Evolutionary conservation across 164 flowering plant genomes (phyloP), one percentile per base, ranked within the genome.

Genomic region (Litsea cubeba): DNA sequence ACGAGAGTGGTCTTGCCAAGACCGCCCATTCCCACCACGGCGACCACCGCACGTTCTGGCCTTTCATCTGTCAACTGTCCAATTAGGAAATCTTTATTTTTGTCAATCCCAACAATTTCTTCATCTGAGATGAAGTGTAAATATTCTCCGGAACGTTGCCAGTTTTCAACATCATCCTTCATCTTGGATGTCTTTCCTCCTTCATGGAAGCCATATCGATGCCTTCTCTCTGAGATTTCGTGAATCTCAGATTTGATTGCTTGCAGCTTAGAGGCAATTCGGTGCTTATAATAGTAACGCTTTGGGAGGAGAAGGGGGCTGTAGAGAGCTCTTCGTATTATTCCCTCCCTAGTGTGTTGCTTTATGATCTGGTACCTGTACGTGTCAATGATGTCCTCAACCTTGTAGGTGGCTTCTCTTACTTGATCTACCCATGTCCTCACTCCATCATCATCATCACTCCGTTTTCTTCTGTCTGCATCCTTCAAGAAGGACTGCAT

Each of bases 91-190:
- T 73, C 76, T 69, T 6, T 78, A 18, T 65, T 32, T 30, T 76
- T 76, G 2, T 81, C 85, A 65, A 88, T 77, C 2, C 91, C 91
- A 80, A 46, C 65, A n/a, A 63, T 63, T 23, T 63, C 30, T n/a
- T 63, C 65, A 6, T 84, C 88, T 0, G 79, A 74, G 5, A 30
- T 30, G n/a, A 75, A 63, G 20, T 12, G 62, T 14, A 20, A 57
- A 20, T 14, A 3, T 57, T 57, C 62, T 57, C 15, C 17, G 0
- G 15, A 14, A 14, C 62, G 62, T 20, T 57, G 62, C 62, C 17
- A 12, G 15, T 57, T 1, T 20, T 57, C 62, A 12, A 0, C 62
- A 57, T 14, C 17, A 14, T 57, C 0, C 35, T 30, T 30, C 35
- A 30, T 30, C 35, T 30, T 30, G 5, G 35, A 30, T 3, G 35